Conservation (phyloP, 768 basidiomycete genomes). For the Lentinula guzmanii region DNA sequence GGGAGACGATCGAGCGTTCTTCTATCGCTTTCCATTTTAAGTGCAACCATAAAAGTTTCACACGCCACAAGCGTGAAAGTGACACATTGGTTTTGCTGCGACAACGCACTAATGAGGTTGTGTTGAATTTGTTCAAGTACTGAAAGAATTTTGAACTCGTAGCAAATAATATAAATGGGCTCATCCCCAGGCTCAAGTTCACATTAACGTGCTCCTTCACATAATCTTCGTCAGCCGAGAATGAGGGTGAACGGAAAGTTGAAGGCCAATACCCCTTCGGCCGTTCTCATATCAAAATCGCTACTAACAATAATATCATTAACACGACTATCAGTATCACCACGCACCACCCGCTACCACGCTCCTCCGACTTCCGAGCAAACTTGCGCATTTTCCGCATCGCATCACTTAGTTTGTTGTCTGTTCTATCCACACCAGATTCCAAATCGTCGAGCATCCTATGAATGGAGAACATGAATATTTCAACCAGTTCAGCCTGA, state of each 20-base stretch:
- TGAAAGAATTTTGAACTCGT: too few species aligned
- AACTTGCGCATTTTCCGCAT: conserved; percentile 73
- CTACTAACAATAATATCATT: conserved; percentile 67
- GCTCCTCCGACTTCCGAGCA: conserved; percentile 84
- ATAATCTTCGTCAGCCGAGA: not conserved
- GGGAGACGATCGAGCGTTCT: conserved; percentile 13
- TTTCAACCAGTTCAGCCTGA: not conserved
- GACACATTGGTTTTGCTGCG: not conserved
- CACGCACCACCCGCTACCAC: conserved; percentile 88
- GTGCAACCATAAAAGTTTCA: conserved; percentile 9
- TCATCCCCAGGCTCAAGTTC: too few species aligned
- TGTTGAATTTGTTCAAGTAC: too few species aligned
- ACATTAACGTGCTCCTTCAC: too few species aligned
- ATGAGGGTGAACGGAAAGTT: too few species aligned
- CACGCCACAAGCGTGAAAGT: conserved; percentile 14
- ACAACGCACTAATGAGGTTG: too few species aligned
- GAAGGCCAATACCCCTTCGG: too few species aligned
- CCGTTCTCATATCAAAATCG: conserved; percentile 57
- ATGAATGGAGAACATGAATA: not conserved
- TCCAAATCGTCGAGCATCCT: conserved; percentile 84
- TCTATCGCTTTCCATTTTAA: conserved; percentile 5
- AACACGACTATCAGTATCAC: conserved; percentile 78
- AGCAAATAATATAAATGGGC: too few species aligned
- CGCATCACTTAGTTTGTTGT: conserved; percentile 57
- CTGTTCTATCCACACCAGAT: conserved; percentile 62